These are phyloP conservation scores for Chrysosporium queenslandicum DNA, from an alignment of 2,329 filamentous ascomycete species.

Conservation along the genomic window DNA sequence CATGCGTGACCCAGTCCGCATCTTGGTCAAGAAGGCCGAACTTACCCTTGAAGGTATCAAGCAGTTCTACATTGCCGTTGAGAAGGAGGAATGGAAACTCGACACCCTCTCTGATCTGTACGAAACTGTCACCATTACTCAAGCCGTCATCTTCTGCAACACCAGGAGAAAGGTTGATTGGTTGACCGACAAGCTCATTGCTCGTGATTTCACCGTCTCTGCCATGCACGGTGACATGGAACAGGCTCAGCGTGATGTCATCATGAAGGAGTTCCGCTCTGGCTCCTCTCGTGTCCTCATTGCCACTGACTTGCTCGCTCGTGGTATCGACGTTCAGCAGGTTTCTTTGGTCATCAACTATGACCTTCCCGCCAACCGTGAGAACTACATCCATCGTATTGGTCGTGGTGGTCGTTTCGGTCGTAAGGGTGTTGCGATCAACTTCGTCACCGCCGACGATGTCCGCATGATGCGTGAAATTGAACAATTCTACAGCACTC, in stretches of 20 bases:
- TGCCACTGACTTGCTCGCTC: conserved; percentile 91
- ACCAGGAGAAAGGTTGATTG: conserved; percentile 99
- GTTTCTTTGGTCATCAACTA: conserved; percentile 99
- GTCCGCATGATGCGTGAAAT: conserved; percentile 99
- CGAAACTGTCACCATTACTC: conserved; percentile 98
- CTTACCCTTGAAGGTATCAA: conserved; percentile 99
- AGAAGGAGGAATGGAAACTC: conserved; percentile 99
- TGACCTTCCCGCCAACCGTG: conserved; percentile 94
- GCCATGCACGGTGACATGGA: conserved; percentile 99
- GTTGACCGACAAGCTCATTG: conserved; percentile 98
- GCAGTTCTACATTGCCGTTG: conserved; percentile 99
- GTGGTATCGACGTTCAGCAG: conserved; percentile 99
- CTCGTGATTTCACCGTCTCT: conserved; percentile 97
- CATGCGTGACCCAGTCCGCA: conserved; percentile 98
- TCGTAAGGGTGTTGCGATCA: conserved; percentile 99
- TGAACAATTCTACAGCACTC: conserved; percentile 99
- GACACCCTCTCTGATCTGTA: conserved; percentile 98
- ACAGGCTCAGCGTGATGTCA: conserved; percentile 91
- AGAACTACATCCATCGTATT: conserved; percentile 99
- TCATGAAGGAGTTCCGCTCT: conserved; percentile 99
- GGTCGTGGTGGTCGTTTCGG: conserved; percentile 99
- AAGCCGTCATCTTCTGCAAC: conserved; percentile 99
- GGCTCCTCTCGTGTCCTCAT: conserved; percentile 98
- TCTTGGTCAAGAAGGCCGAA: conserved; percentile 99
- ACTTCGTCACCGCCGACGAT: conserved; percentile 98